phyloP scores from a whole-genome alignment of 768 basidiomycete species.

The Calocera viscosa region DNA sequence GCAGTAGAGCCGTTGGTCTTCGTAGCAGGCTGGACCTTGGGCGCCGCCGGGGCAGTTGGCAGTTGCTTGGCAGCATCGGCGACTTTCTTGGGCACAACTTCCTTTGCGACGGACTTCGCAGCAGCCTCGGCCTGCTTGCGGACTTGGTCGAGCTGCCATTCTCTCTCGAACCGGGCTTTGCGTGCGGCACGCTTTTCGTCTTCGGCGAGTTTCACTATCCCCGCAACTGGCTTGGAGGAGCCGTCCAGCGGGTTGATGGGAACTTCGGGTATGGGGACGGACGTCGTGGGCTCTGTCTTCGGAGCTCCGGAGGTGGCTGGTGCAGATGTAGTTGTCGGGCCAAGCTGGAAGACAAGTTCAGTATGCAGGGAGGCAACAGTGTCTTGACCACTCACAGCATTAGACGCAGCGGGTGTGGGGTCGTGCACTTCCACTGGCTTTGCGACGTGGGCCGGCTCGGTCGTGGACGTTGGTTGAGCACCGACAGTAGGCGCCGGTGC shows the following conservation, averaged over 20 bases:
- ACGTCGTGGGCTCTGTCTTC: not conserved
- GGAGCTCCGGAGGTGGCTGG: not conserved
- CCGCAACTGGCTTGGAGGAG: not conserved
- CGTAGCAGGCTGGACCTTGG: not conserved
- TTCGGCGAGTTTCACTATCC: slow-evolving; percentile 10
- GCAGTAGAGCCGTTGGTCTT: not conserved
- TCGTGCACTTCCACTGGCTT: not conserved
- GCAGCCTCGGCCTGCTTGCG: slow-evolving; percentile 30
- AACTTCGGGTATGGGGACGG: not conserved
- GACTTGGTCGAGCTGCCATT: not conserved
- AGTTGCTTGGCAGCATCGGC: slow-evolving; percentile 20
- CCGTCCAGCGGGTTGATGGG: not conserved
- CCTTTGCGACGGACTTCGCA: slow-evolving; percentile 33
- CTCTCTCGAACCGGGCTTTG: slow-evolving; percentile 50
- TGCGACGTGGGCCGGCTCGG: not conserved
- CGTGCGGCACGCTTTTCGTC: slow-evolving; percentile 29
- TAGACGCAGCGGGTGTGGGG: not conserved
- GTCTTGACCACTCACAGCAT: slow-evolving; percentile 5
- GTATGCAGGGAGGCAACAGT: not conserved
- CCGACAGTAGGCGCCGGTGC: slow-evolving; percentile 17
- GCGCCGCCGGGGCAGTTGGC: slow-evolving; percentile 12
- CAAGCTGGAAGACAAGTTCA: not conserved
- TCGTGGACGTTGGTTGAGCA: slow-evolving; percentile 10
- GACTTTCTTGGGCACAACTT: slow-evolving; percentile 19
- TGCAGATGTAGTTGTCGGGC: not conserved